Conservation (phyloP, 805 yeast species). For the Saccharomycopsis babjevae region DNA sequence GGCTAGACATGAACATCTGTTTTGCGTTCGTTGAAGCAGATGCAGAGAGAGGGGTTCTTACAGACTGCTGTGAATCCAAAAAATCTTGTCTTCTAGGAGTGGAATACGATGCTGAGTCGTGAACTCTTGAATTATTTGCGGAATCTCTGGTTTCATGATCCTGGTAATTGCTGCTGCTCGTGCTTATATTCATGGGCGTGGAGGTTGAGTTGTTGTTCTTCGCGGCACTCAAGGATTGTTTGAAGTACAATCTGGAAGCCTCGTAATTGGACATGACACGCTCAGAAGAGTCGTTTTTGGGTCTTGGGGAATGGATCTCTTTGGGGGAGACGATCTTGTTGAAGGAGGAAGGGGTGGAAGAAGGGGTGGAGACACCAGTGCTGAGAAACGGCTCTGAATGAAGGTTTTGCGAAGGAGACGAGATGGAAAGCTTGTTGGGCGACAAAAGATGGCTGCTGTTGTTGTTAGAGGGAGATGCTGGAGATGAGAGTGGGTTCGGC, state of each 20-base stretch:
- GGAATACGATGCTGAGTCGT: background rate
- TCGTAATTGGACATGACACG: constrained; percentile 11
- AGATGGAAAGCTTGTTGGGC: background rate
- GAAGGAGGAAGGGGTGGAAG: background rate
- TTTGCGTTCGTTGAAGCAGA: background rate
- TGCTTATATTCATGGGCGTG: constrained; percentile 6
- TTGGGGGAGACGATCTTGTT: background rate
- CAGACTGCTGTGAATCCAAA: background rate
- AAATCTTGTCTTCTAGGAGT: background rate
- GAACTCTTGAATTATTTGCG: background rate
- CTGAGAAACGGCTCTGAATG: background rate
- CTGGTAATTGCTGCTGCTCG: background rate
- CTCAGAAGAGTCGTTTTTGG: background rate
- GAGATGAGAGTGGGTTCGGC: background rate
- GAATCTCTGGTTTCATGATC: background rate
- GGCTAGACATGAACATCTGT: background rate
- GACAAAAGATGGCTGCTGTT: background rate
- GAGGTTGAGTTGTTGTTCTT: constrained; percentile 10
- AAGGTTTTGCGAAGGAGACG: background rate
- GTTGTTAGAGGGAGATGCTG: background rate
- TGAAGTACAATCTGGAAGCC: constrained; percentile 16
- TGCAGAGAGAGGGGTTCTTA: background rate
- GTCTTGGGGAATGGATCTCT: background rate
- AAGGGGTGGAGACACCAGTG: background rate
- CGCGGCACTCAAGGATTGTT: constrained; percentile 4